Percentiles rank a stretch among this genome's conserved stretches.
Evolutionary conservation across 2,329 filamentous ascomycete genomes (phyloP).

Genomic region (Pestalotiopsis sp.): DNA sequence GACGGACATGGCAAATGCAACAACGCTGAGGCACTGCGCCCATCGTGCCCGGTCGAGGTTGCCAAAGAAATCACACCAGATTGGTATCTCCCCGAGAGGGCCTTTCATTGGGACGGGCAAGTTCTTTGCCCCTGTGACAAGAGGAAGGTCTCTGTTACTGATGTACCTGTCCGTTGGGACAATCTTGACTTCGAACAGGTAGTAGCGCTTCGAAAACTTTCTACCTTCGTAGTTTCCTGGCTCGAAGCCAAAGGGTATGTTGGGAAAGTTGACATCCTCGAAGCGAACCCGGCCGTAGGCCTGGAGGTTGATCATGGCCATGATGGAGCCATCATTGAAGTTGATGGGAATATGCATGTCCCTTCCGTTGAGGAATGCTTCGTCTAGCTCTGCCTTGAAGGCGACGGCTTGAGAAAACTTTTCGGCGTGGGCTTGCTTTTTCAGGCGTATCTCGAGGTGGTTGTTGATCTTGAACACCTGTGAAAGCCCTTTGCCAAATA

Average conservation of each 20-base stretch:
- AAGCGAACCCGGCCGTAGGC: conserved; percentile 59
- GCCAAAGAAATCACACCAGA: conserved; percentile 74
- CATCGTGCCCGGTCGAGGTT: conserved; percentile 61
- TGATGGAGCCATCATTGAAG: conserved; percentile 65
- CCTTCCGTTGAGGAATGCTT: conserved; percentile 43
- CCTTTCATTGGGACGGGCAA: conserved; percentile 46
- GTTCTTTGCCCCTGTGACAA: conserved; percentile 37
- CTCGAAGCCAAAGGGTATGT: conserved; percentile 71
- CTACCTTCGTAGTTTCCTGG: conserved; percentile 73
- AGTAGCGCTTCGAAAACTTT: conserved; percentile 65
- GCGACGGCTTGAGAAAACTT: conserved; percentile 61
- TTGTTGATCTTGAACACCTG: conserved; percentile 67
- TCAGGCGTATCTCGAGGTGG: conserved; percentile 57
- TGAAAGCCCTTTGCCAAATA: conserved; percentile 60
- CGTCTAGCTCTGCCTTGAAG: conserved; percentile 65
- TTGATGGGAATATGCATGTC: conserved; percentile 32
- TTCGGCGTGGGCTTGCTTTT: conserved; percentile 54
- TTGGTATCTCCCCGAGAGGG: conserved; percentile 57
- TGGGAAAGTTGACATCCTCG: conserved; percentile 55
- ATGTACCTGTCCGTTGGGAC: conserved; percentile 61
- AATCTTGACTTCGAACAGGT: conserved; percentile 65
- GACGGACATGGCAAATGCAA: conserved; percentile 65
- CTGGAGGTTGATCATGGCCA: conserved; percentile 69
- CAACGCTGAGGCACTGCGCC: conserved; percentile 63
- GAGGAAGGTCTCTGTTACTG: conserved; percentile 52